Evolutionary conservation across 257 asterid species (phyloP), one percentile per base, ranked within the genome.

Genomic region (Fraxinus pennsylvanica): DNA sequence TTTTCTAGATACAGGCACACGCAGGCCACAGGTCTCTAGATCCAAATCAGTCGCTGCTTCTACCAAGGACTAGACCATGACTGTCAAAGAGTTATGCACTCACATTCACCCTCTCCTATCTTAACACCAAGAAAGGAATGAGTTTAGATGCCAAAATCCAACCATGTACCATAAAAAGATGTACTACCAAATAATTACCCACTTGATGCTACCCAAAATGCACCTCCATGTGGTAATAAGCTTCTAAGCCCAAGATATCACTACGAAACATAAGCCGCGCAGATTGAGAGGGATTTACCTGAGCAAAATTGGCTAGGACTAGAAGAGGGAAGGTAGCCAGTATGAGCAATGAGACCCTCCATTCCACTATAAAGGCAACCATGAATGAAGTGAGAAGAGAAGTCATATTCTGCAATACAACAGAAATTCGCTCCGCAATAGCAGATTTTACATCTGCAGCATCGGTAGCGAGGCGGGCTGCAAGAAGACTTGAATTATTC

Each of bases 361-460:
- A 96, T 86, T 96, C 98, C 17, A 96, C 91, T 7, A 96, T 82
- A 90, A 96, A 96, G 66, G 98, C 98, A 27, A 93, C 98, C 14
- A 96, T 89, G 89, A 96, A 96, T 0, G 99, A 93, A 74, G 97
- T 96, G 81, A 96, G 97, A 29, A 96, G 98, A 38, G 99, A 93
- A 6, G 98, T 96, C 98, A 96, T 96, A 85, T 96, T 96, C 84
- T 96, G 99, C 73, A 96, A 76, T 79, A 96, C 86, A 79, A 96
- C 99, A 0, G 98, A 96, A 61, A 96, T 96, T 90, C 99, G 90
- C 92, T 96, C 97, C 0, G 99, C 98, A 3, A 96, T 93, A 43
- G 99, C 99, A 0, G 99, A 90, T 85, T 96, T 96, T 19, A 93
- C 97, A 27, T 96, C 99, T 0, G 98, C 97, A 0, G 99, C 99